Base-by-base conservation (phyloP, 2,329 filamentous ascomycete genomes). In the Exophiala calicioides region DNA sequence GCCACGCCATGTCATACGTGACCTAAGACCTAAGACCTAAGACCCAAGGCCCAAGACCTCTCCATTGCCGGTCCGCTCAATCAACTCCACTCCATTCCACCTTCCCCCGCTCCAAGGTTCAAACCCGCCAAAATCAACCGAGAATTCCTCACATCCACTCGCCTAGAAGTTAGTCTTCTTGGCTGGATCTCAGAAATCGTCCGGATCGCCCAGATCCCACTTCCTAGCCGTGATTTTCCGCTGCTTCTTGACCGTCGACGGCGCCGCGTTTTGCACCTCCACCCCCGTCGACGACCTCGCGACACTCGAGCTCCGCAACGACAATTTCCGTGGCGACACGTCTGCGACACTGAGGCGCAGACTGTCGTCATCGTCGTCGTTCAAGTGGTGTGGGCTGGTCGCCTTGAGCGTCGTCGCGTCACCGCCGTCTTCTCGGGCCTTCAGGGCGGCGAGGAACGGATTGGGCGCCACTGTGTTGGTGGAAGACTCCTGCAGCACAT, bases 171-270 rank as follows among this genome's bases (percentile, higher is more conserved):
- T n/a, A n/a, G n/a, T n/a, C n/a, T n/a, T n/a, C n/a, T n/a, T n/a
- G n/a, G n/a, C n/a, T n/a, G n/a, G n/a, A n/a, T n/a, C 24, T 55
- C 52, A 60, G 36, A 66, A 58, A 37, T 70, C 64, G 34, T 67
- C 65, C 47, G 72, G 70, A 1, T 70, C 68, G 3, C 64, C 72
- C 40, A 75, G 53, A 57, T 75, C 72, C 64, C 69, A 72, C 56
- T 73, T 74, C 39, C 72, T 59, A 2, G 72, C 68, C 5, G 69
- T 70, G 60, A 75, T 62, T 53, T 71, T 74, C 36, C 68, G 65
- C 23, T 60, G 61, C 41, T 68, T 70, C 61, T 70, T 73, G 18
- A 60, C 64, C 3, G 62, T 59, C 3, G 64, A 49, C 4, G 60
- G 48, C 10, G 58, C 64, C 3, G 62, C 59, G 3, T 64, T 50